Conservation (phyloP, 768 basidiomycete species). For the Boletus patriciae region DNA sequence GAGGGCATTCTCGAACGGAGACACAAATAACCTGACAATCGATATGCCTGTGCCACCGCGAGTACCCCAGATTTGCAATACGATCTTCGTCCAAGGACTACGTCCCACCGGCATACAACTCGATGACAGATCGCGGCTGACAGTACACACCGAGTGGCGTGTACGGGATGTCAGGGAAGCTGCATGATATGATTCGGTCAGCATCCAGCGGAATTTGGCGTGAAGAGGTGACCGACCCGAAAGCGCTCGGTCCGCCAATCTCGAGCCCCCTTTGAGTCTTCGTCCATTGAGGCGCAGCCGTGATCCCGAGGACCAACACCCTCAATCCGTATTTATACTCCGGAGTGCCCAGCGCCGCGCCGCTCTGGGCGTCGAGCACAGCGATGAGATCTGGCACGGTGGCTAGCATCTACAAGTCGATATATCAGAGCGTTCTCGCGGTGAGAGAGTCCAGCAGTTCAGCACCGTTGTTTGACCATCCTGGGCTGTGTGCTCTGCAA, state of each 20-base stretch:
- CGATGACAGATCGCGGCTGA: conserved; percentile 48
- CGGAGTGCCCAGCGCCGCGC: conserved; percentile 60
- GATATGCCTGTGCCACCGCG: background rate
- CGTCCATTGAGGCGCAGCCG: conserved; percentile 57
- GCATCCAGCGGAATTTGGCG: background rate
- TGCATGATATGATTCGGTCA: conserved; percentile 10
- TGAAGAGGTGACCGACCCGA: conserved; percentile 40
- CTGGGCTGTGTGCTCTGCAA: conserved; percentile 41
- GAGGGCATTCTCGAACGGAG: conserved; percentile 4
- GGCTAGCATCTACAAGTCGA: conserved; percentile 42
- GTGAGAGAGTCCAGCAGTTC: background rate
- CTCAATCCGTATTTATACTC: conserved; percentile 61
- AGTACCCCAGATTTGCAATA: conserved; percentile 8
- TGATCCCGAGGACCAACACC: conserved; percentile 51
- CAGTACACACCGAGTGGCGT: conserved; percentile 41
- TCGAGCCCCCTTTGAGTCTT: conserved; percentile 47
- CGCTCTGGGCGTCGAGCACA: conserved; percentile 62
- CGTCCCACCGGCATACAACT: conserved; percentile 34
- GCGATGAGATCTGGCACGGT: conserved; percentile 67
- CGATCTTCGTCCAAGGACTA: conserved; percentile 2
- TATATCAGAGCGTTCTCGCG: background rate
- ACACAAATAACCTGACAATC: background rate
- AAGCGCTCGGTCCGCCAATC: conserved; percentile 53
- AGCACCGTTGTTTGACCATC: conserved; percentile 29
- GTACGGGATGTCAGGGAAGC: conserved; percentile 37